Conservation (phyloP, 495 filamentous ascomycete species). For the Neurospora sp. region DNA sequence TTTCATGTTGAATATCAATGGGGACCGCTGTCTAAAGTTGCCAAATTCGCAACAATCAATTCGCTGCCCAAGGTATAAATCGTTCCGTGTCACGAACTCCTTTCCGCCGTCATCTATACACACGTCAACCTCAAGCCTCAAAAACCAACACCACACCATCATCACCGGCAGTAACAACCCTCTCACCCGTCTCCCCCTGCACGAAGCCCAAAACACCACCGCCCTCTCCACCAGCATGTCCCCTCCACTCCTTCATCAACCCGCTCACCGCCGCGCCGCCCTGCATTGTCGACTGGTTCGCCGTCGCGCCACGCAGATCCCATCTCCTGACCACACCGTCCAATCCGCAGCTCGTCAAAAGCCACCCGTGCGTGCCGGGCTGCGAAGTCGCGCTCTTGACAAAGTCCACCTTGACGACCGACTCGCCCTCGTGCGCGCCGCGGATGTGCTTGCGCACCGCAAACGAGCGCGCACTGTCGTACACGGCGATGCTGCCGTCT, state of each 20-base stretch:
- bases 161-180: conserved; percentile 81
- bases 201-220: conserved; percentile 87
- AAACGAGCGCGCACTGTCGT: conserved; percentile 74
- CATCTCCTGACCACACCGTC: conserved; percentile 81
- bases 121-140: conserved; percentile 36
- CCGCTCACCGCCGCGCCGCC: conserved; percentile 42
- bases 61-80: neutral
- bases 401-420: conserved; percentile 90
- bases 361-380: conserved; percentile 29
- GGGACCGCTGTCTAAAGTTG: neutral
- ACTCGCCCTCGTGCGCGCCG: conserved; percentile 70
- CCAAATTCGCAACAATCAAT: neutral
- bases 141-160: conserved; percentile 67
- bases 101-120: neutral
- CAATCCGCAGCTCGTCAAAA: conserved; percentile 74
- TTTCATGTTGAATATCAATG: neutral
- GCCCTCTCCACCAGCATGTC: conserved; percentile 72
- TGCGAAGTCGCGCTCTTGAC: conserved; percentile 33
- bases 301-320: conserved; percentile 75
- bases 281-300: conserved; percentile 23
- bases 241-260: conserved; percentile 68
- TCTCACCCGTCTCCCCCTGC: conserved; percentile 55
- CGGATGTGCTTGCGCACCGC: conserved; percentile 68
- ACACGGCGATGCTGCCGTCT: conserved; percentile 82
- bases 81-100: neutral